Conservation (phyloP, 1,284 basidiomycete genomes). For the Ustilago trichophora region DNA sequence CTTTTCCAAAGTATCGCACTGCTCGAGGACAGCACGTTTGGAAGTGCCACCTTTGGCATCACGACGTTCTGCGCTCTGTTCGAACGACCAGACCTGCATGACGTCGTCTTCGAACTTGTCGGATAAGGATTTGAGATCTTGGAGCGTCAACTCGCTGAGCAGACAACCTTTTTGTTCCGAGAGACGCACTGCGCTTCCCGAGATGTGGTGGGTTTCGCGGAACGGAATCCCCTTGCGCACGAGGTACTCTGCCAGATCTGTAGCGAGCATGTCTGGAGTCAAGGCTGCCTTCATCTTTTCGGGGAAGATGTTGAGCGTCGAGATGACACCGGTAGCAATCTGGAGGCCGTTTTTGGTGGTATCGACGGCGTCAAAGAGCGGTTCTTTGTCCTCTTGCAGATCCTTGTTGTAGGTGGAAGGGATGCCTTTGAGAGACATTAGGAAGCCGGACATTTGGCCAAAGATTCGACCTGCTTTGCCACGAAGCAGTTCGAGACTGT, state of each 20-base stretch:
- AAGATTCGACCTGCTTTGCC: conserved; percentile 95
- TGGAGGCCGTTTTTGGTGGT: conserved; percentile 86
- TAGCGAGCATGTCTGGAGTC: conserved; percentile 96
- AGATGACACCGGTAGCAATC: conserved; percentile 92
- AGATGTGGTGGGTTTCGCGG: conserved; percentile 97
- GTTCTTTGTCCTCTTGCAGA: conserved; percentile 98
- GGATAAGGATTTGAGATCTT: conserved; percentile 81
- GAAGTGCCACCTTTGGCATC: conserved; percentile 92
- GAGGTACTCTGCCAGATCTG: conserved; percentile 95
- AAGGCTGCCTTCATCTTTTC: conserved; percentile 88
- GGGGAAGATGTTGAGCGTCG: conserved; percentile 81
- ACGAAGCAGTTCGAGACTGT: conserved; percentile 90
- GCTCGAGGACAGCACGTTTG: conserved; percentile 82
- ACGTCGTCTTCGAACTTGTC: conserved; percentile 85
- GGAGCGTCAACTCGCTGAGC: conserved; percentile 80
- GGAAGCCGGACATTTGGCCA: conserved; percentile 96
- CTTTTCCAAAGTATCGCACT: conserved; percentile 68
- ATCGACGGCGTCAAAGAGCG: conserved; percentile 91
- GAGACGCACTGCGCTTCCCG: conserved; percentile 91
- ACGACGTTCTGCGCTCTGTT: conserved; percentile 85
- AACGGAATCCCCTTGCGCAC: conserved; percentile 96
- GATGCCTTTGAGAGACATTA: conserved; percentile 96
- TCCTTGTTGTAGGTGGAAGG: conserved; percentile 99
- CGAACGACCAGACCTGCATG: conserved; percentile 64
- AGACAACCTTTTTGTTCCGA: conserved; percentile 84